Evolutionary conservation across 2,329 filamentous ascomycete species (phyloP).

Genomic region (Macrophomina phaseolina): DNA sequence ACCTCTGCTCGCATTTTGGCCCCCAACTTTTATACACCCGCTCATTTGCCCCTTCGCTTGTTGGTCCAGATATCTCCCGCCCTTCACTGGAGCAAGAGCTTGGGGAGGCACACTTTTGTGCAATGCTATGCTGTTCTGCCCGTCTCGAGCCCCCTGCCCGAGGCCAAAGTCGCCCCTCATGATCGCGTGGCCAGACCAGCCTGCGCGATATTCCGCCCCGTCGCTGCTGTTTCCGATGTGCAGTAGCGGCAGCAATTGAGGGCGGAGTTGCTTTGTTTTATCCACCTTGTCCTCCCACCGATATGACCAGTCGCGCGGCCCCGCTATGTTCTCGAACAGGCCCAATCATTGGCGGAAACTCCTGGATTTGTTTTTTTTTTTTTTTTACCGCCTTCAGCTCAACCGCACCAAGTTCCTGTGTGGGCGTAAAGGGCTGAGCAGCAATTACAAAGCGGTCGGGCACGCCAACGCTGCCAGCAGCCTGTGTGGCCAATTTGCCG

Average conservation of each 20-base stretch:
- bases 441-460: constrained; percentile 1
- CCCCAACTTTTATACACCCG: constrained; percentile 22
- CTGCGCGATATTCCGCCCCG: constrained; percentile 19
- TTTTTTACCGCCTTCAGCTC: constrained; percentile 5
- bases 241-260: constrained; percentile 17
- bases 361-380: not conserved
- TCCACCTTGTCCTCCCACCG: constrained; percentile 11
- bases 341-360: constrained; percentile 11
- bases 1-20: constrained; percentile 12
- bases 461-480: constrained; percentile 3
- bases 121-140: constrained; percentile 7
- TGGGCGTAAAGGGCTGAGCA: not conserved
- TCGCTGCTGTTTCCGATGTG: constrained; percentile 24
- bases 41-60: constrained; percentile 20
- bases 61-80: constrained; percentile 4
- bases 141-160: not conserved
- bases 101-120: constrained; percentile 16
- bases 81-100: constrained; percentile 14
- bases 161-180: not conserved
- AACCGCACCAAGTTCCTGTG: not conserved
- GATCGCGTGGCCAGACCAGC: constrained; percentile 13
- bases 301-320: constrained; percentile 16
- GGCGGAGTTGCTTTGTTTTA: constrained; percentile 16
- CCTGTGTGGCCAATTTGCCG: constrained; percentile 9
- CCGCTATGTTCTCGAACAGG: not conserved